phyloP scores from a whole-genome alignment of 129 eudicot genomes.

The Deinandra increscens region DNA sequence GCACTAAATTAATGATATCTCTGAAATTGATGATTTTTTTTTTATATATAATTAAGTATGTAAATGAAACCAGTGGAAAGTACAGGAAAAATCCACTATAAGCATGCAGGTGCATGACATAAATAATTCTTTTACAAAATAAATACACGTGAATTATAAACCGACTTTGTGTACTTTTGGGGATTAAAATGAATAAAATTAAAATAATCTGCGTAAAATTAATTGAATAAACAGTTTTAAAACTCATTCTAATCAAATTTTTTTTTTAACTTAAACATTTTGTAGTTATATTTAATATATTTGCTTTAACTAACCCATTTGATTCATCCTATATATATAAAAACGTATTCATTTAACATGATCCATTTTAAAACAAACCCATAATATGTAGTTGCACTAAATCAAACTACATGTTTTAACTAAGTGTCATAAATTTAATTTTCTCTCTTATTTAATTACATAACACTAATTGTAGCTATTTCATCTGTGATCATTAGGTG shows the following conservation, averaged over 20 bases:
- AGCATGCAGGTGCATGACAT: neutral
- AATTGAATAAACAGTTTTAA: neutral
- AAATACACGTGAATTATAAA: neutral
- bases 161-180: neutral
- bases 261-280: neutral
- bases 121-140: too few species aligned
- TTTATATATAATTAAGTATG: neutral
- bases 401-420: too few species aligned
- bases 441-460: neutral
- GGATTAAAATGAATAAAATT: neutral
- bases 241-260: neutral
- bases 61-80: neutral
- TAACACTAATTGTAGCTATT: neutral
- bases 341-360: neutral
- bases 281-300: too few species aligned
- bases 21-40: neutral
- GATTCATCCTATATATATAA: neutral
- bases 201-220: neutral
- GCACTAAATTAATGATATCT: conserved; percentile 12
- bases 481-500: conserved; percentile 47
- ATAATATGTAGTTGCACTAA: too few species aligned
- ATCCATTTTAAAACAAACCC: too few species aligned
- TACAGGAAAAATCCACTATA: neutral
- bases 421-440: too few species aligned
- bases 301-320: neutral